These are phyloP conservation scores for Verbena officinalis DNA, from an alignment of 257 asterid genomes.

Conservation along the genomic window DNA sequence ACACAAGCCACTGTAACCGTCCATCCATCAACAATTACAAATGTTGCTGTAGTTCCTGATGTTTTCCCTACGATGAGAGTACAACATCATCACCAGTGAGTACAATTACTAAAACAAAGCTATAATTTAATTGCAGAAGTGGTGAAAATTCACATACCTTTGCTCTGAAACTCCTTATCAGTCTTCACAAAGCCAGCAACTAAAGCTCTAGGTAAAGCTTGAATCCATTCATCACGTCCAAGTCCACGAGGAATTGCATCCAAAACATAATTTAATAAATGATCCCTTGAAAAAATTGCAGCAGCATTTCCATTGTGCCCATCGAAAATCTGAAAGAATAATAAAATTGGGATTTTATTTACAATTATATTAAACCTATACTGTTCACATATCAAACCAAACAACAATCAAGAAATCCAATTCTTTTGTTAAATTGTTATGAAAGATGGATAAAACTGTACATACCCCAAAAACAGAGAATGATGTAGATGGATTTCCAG, in stretches of 20 bases:
- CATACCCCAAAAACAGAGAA: conserved; percentile 80
- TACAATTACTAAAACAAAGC: background rate
- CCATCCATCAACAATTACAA: conserved; percentile 86
- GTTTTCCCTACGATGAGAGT: conserved; percentile 55
- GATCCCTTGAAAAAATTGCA: conserved; percentile 70
- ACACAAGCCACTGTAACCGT: conserved; percentile 91
- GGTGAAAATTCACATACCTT: conserved; percentile 49
- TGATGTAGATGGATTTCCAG: conserved; percentile 70
- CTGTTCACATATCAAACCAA: background rate
- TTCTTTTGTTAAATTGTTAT: background rate
- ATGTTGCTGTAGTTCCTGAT: conserved; percentile 91
- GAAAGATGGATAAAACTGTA: background rate
- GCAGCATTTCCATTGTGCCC: conserved; percentile 89
- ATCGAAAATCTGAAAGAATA: conserved; percentile 58
- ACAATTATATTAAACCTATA: background rate
- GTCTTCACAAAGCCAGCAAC: conserved; percentile 91
- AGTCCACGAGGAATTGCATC: conserved; percentile 72
- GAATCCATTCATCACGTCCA: conserved; percentile 82
- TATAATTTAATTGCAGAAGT: background rate
- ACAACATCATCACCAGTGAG: conserved; percentile 8
- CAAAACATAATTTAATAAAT: conserved; percentile 57
- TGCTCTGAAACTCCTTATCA: conserved; percentile 83
- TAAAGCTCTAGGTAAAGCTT: conserved; percentile 85
- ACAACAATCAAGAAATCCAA: too few relatives aligned
- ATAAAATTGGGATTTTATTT: too few relatives aligned